Evolutionary conservation across 495 filamentous ascomycete genomes (phyloP), one percentile per base, ranked within the genome.

Genomic region (Penicillium subrubescens): DNA sequence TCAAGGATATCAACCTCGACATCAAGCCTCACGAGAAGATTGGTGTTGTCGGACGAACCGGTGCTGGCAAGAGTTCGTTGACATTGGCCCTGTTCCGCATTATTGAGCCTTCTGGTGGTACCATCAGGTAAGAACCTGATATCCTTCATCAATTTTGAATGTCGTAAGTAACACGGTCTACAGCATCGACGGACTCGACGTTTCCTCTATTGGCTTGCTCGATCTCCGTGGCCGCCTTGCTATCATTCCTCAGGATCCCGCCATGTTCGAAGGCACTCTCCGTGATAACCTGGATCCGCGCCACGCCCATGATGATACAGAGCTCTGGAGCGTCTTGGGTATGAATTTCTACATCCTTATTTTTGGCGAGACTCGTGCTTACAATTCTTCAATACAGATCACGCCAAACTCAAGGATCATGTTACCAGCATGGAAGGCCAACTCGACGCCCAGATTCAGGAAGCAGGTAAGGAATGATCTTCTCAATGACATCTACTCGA

Each of bases 1-100:
- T 99, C 69, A 97, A 96, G 81, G 87, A 97, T 72, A 89, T 99
- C 75, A 92, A 88, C 67, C 80, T 99, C 17, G 86, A 92, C 67
- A 96, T 99, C 79, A 95, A 94, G 78, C 88, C 94, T 37, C 93
- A 90, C 73, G 95, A 99, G 82, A 99, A 99, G 84, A 92, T 99
- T 76, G 95, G 95, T 64, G 94, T 99, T 31, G 95, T 99, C 48
- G 95, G 95, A 67, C 90, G 95, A 23, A 99, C 95, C 11, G 95
- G 95, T 69, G 95, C 95, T 50, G 95, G 95, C 72, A 99, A 99
- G 81, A 97, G 92, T 63, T 97, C 94, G 7, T 82, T 99, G 69
- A 97, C 96, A 5, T 82, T 98, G 68, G 89, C 94, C 19, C 84
- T 99, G 33, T 99, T 99, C 83, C 87, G 96, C 48, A 94, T 99